These are phyloP conservation scores for Suhomyces terraborum DNA, from an alignment of 1,139 yeast genomes.

Conservation along the genomic window DNA sequence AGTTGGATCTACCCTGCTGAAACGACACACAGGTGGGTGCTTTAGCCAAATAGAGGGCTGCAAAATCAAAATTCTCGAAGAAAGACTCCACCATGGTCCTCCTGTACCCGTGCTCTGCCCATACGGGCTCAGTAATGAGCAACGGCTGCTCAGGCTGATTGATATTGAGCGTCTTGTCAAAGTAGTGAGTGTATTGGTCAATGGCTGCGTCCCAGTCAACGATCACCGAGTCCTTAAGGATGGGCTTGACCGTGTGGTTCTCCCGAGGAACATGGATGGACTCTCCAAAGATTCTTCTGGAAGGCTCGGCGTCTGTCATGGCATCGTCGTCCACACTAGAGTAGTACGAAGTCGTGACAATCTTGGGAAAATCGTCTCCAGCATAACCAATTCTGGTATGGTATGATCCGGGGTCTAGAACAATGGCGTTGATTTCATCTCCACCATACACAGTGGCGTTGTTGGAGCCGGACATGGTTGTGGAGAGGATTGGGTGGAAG, in stretches of 20 bases:
- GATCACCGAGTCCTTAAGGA: constrained; percentile 61
- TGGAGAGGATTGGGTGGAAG: too few relatives aligned
- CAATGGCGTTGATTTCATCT: constrained; percentile 89
- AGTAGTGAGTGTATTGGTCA: constrained; percentile 63
- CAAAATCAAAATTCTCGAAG: constrained; percentile 71
- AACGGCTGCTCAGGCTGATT: constrained; percentile 72
- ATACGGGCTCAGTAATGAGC: constrained; percentile 79
- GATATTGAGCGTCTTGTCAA: constrained; percentile 49
- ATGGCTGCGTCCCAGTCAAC: constrained; percentile 76
- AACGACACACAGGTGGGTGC: constrained; percentile 89
- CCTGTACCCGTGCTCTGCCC: constrained; percentile 76
- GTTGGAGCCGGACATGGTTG: constrained; percentile 21
- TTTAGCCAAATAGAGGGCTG: constrained; percentile 85
- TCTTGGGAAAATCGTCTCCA: constrained; percentile 88
- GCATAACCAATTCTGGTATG: constrained; percentile 88
- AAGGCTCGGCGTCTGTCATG: constrained; percentile 11
- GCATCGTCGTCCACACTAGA: constrained; percentile 20
- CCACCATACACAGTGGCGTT: constrained; percentile 43
- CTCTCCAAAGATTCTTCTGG: constrained; percentile 51
- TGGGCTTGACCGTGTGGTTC: constrained; percentile 54
- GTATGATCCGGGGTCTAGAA: constrained; percentile 87
- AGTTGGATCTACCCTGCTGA: constrained; percentile 91
- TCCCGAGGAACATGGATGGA: constrained; percentile 56
- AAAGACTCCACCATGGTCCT: constrained; percentile 72
- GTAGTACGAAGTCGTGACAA: constrained; percentile 68